Evolutionary conservation across 2,329 filamentous ascomycete species (phyloP).

Genomic region (Neofusicoccum kwambonambiense): DNA sequence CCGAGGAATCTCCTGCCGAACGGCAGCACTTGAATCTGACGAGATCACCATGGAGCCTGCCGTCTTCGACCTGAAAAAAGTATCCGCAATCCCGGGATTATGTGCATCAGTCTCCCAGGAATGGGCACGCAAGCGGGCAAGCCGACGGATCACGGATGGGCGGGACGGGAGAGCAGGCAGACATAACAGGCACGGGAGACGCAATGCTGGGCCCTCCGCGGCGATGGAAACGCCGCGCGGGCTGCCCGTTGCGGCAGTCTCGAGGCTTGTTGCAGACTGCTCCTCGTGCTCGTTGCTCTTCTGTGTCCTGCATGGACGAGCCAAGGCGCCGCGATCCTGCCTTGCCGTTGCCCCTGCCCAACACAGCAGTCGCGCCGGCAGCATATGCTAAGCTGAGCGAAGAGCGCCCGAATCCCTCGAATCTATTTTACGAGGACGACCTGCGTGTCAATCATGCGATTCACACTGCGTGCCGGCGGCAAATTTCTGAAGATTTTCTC

Average conservation of each 20-base stretch:
- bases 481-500: neutral
- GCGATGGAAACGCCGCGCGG: neutral
- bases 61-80: no score
- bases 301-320: neutral
- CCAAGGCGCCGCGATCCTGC: neutral
- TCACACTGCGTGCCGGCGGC: no score
- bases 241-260: neutral
- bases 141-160: neutral
- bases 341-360: neutral
- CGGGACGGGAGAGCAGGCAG: neutral
- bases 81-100: no score
- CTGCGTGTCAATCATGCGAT: no score
- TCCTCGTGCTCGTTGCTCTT: neutral
- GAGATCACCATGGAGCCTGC: no score
- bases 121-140: neutral
- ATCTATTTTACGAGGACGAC: neutral
- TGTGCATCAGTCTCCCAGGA: neutral
- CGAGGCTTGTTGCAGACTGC: neutral
- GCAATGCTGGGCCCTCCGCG: no score
- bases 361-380: neutral
- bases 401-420: neutral
- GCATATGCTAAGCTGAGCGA: neutral
- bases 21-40: no score
- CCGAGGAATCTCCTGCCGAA: no score
- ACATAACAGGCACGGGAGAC: neutral